Conservation (phyloP, 306 rosid species). For the Dryas octopetala region DNA sequence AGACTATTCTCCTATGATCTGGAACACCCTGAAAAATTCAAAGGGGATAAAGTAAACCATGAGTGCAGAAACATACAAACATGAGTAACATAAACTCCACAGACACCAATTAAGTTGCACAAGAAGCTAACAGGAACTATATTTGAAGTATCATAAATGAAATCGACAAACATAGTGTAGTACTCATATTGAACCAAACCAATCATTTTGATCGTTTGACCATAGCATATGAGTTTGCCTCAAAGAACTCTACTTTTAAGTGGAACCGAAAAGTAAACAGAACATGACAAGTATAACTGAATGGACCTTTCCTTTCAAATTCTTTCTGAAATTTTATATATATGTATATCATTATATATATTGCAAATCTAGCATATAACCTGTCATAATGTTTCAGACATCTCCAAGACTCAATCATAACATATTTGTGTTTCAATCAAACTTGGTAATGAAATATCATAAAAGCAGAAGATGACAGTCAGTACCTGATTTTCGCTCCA, state of each 20-base stretch:
- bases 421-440: neutral
- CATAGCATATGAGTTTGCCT: neutral
- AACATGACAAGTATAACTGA: neutral
- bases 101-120: neutral
- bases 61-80: neutral
- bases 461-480: neutral
- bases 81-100: neutral
- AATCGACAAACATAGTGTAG: no score
- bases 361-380: neutral
- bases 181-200: no score
- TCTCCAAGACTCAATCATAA: neutral
- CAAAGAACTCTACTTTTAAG: neutral
- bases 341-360: no score
- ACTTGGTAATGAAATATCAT: neutral
- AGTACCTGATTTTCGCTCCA: conserved; percentile 24
- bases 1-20: conserved; percentile 7
- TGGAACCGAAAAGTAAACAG: neutral
- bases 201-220: no score
- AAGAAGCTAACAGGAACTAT: neutral
- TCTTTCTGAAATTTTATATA: no score
- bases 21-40: conserved; percentile 20
- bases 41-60: neutral
- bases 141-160: no score
- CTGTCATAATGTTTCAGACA: neutral
- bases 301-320: neutral